Percentiles rank a stretch among this genome's conserved stretches.
phyloP scores from a whole-genome alignment of 2,329 filamentous ascomycete genomes.

The Colletotrichum trifolii region DNA sequence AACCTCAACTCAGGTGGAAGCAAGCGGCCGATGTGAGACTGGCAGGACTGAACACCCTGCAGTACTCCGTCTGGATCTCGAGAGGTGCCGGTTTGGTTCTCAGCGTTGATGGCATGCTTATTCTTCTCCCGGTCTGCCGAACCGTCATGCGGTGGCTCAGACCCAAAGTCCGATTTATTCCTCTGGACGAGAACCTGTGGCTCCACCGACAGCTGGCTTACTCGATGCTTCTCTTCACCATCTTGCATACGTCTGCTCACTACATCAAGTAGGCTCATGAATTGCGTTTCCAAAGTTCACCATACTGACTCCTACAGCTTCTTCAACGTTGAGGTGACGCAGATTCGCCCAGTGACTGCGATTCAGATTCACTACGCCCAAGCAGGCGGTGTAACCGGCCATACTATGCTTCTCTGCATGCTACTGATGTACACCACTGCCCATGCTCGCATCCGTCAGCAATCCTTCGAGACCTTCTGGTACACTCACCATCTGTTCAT shows the following conservation, averaged over 20 bases:
- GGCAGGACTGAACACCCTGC: conserved; percentile 81
- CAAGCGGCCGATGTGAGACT: conserved; percentile 77
- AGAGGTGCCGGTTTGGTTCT: conserved; percentile 90
- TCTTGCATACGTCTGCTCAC: conserved; percentile 81
- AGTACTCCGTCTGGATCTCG: conserved; percentile 95
- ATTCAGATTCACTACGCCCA: conserved; percentile 92
- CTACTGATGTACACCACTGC: conserved; percentile 97
- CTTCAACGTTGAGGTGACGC: conserved; percentile 89
- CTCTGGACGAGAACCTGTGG: conserved; percentile 96
- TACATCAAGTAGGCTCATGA: conserved; percentile 84
- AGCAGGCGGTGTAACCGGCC: conserved; percentile 91
- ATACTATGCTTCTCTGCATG: conserved; percentile 99
- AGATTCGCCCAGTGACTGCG: conserved; percentile 83
- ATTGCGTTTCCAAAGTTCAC: background rate
- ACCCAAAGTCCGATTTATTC: conserved; percentile 87
- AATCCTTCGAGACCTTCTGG: conserved; percentile 99
- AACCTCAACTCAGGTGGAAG: conserved; percentile 72
- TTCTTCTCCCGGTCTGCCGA: conserved; percentile 93
- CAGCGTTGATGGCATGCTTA: conserved; percentile 85
- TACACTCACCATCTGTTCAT: conserved; percentile 99
- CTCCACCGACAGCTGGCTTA: conserved; percentile 97
- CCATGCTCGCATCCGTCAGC: conserved; percentile 92
- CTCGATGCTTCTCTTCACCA: conserved; percentile 83
- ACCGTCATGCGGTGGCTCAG: conserved; percentile 87
- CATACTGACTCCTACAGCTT: conserved; percentile 67